These are phyloP conservation scores for Hypoxylon crocopeplum DNA, from an alignment of 495 filamentous ascomycete species.

Conservation along the genomic window DNA sequence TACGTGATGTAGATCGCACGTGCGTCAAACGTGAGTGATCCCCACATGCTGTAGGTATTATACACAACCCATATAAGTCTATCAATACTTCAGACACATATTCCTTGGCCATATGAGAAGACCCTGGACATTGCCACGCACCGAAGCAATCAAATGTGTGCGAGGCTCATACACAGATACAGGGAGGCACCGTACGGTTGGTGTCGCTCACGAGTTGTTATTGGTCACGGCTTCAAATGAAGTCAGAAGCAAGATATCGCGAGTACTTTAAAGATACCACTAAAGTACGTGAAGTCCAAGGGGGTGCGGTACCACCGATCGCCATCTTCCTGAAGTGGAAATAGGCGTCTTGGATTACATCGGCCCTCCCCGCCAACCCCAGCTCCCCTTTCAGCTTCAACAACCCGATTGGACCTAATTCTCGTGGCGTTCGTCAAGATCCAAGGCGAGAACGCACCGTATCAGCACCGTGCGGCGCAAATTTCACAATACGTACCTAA, in stretches of 20 bases:
- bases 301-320: conserved; percentile 19
- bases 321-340: conserved; percentile 19
- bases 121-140: too few species aligned
- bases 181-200: conserved; percentile 8
- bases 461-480: too few species aligned
- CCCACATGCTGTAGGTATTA: too few species aligned
- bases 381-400: conserved; percentile 4
- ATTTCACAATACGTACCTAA: background rate
- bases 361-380: conserved; percentile 15
- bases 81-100: too few species aligned
- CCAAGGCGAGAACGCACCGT: background rate
- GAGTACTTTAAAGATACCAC: conserved; percentile 12
- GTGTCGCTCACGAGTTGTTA: background rate
- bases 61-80: too few species aligned
- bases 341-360: conserved; percentile 11
- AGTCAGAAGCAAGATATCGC: background rate
- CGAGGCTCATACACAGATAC: too few species aligned
- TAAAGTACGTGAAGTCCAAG: background rate
- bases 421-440: background rate
- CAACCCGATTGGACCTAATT: conserved; percentile 1
- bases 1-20: too few species aligned
- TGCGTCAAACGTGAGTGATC: too few species aligned
- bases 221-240: conserved; percentile 14
- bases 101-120: too few species aligned
- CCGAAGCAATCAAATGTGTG: too few species aligned